Evolutionary conservation across 139 green algal genomes (phyloP).

Genomic region (Chlorella vulgaris): DNA sequence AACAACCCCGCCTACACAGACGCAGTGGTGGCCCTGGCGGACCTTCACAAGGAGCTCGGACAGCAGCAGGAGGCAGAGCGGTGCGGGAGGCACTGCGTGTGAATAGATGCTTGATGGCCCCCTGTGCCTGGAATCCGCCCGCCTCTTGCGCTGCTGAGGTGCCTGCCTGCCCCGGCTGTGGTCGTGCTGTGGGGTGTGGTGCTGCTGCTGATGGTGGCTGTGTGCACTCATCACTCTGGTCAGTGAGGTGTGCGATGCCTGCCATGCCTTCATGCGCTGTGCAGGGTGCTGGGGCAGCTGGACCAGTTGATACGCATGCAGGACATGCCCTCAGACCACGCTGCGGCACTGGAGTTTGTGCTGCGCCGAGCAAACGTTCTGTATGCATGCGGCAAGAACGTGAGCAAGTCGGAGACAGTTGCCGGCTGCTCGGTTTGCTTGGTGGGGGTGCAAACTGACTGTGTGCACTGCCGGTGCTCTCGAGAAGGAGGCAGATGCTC

Average conservation of each 20-base stretch:
- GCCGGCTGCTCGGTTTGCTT: too few relatives aligned
- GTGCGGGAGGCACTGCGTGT: too few relatives aligned
- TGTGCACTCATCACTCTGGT: too few relatives aligned
- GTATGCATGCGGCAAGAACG: constrained; percentile 30
- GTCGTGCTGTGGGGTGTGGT: background rate
- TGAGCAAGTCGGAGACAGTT: background rate
- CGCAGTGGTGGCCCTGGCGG: constrained; percentile 80
- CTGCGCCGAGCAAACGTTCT: constrained; percentile 28
- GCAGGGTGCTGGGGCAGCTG: constrained; percentile 26
- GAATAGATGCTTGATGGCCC: too few relatives aligned
- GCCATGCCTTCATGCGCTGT: background rate
- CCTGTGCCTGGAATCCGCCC: too few relatives aligned
- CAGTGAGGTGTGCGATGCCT: background rate
- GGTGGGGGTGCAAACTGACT: too few relatives aligned
- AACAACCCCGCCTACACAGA: constrained; percentile 57
- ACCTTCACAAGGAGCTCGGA: constrained; percentile 82
- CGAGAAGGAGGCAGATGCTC: too few relatives aligned
- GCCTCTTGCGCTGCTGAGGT: too few relatives aligned
- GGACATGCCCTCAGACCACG: constrained; percentile 28
- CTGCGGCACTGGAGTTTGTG: constrained; percentile 12
- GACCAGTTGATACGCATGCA: constrained; percentile 24
- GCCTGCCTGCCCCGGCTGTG: too few relatives aligned
- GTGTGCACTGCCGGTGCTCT: too few relatives aligned
- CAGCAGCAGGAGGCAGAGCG: constrained; percentile 62
- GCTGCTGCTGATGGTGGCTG: too few relatives aligned